Evolutionary conservation across 225 moss, liverwort and hornwort species (phyloP).

Genomic region (Thuidium tamariscinum): DNA sequence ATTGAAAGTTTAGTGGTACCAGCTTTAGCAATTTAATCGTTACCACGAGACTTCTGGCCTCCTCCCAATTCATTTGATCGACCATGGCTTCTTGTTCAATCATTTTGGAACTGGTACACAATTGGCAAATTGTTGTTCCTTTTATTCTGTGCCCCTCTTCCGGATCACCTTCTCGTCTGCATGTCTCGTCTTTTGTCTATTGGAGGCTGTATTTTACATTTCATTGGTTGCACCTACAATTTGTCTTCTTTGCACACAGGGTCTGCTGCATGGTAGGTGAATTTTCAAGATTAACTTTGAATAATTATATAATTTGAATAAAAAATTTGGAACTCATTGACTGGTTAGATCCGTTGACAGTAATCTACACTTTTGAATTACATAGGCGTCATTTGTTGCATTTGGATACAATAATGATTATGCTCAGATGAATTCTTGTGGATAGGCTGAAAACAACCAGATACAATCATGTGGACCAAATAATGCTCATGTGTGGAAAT

Average conservation of each 20-base stretch:
- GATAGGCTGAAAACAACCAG: conserved; percentile 9
- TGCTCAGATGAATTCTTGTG: conserved; percentile 5
- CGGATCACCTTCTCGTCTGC: neutral
- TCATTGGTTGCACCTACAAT: neutral
- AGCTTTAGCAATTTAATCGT: neutral
- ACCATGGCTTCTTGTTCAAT: neutral
- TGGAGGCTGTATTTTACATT: neutral
- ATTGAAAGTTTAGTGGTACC: neutral
- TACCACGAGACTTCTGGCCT: neutral
- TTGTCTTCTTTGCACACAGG: neutral
- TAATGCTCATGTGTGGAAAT: conserved; percentile 9
- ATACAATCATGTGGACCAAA: conserved; percentile 11
- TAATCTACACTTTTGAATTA: neutral
- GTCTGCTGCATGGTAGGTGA: neutral
- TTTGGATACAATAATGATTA: neutral
- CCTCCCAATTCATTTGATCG: neutral
- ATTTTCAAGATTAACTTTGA: neutral
- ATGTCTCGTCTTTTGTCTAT: neutral
- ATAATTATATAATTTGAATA: neutral
- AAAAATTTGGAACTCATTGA: neutral
- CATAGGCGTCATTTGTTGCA: neutral
- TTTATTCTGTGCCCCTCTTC: neutral
- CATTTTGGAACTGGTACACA: neutral
- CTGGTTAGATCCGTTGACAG: neutral
- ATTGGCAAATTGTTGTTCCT: neutral